Base-by-base conservation (phyloP, 75 land plant genomes). In the Pinus tabuliformis region DNA sequence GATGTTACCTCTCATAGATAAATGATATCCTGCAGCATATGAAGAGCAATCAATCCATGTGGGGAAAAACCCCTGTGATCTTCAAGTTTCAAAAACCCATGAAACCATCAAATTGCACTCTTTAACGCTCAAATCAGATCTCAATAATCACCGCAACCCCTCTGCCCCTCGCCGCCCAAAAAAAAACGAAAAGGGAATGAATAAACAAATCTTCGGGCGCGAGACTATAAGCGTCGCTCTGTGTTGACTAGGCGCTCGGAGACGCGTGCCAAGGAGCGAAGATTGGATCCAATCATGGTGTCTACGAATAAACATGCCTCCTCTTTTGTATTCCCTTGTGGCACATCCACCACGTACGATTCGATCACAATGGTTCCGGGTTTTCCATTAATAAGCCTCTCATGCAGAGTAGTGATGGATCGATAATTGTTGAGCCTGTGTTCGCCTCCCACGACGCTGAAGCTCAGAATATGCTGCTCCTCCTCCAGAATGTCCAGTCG, bases 291-390 rank as follows among this genome's bases (percentile, higher is more conserved):
- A 33, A 93, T 92, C 13, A 93, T 84, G 13, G 94, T 89, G 76
- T 93, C 94, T 6, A 85, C 90, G 76, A 93, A 93, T 59, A 89
- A 33, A 42, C 88, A 61, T 3, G 96, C 89, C 33, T 93, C 96
- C 66, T 89, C 94, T 60, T 79, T 84, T 30, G 88, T 87, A 70
- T 93, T 93, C 78, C 96, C 96, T 14, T 76, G 85, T 49, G 96
- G 96, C 78, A 93, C 85, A 49, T 93, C 96, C 37, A 93, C 96
- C 13, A 87, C 92, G 79, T 93, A 93, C 21, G 96, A 93, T 63
- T 93, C 96, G 75, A 93, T 57, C 42, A 91, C 96, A 0, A 89
- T 78, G 42, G 86, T 85, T 2, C 82, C 24, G 20, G 18, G 77
- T 81, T 42, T 57, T 78, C 17, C 7, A 30, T 62, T 22, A 17